Conservation (phyloP, 108 stramenopile species). For the Hondaea fermentalgiana region DNA sequence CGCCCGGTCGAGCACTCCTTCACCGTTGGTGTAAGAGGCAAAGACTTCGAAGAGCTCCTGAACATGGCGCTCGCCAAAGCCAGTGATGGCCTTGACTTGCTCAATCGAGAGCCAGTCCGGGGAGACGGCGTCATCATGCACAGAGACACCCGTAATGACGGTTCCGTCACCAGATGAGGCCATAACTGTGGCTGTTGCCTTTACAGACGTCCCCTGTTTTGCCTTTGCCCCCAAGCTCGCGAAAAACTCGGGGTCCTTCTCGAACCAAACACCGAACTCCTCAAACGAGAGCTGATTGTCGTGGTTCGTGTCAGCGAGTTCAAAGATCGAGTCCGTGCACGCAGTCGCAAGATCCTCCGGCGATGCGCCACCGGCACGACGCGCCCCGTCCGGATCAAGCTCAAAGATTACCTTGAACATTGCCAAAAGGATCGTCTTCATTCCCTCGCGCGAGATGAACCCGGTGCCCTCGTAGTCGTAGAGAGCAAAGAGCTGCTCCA, state of each 20-base stretch:
- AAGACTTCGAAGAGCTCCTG: conserved; percentile 20
- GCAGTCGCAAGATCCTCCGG: neutral
- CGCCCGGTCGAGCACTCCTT: neutral
- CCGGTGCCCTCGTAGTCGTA: neutral
- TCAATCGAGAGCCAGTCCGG: neutral
- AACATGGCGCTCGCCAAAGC: neutral
- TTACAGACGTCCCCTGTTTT: no score
- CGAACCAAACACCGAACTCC: conserved; percentile 1
- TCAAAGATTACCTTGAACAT: neutral
- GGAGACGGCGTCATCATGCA: neutral
- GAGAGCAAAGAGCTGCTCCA: neutral
- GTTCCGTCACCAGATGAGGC: neutral
- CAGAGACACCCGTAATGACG: neutral
- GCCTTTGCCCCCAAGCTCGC: neutral
- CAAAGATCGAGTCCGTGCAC: neutral
- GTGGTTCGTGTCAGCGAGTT: neutral
- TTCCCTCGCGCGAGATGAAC: neutral
- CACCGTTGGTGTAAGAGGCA: neutral
- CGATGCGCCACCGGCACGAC: neutral
- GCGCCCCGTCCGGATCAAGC: neutral
- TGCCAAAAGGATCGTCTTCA: neutral
- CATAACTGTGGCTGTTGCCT: neutral
- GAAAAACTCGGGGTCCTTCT: neutral
- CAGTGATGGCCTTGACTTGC: neutral
- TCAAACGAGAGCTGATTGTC: conserved; percentile 19